phyloP scores from a whole-genome alignment of 2,329 filamentous ascomycete species.

The Ophiostoma ulmi region DNA sequence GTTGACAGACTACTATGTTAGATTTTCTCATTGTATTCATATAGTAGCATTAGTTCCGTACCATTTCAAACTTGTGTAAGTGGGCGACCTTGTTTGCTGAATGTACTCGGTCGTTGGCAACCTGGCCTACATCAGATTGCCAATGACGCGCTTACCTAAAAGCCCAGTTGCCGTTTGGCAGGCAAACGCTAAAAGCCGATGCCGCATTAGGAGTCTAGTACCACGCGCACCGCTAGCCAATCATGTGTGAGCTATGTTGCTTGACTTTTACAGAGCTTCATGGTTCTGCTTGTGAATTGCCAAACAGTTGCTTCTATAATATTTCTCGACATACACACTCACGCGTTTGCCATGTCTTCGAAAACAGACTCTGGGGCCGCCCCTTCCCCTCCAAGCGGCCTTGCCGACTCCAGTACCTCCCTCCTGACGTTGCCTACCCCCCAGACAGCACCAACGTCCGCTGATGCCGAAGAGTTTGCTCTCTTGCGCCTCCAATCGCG shows the following conservation, averaged over 20 bases:
- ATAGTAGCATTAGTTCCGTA: background rate
- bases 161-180: background rate
- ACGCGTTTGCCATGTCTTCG: background rate
- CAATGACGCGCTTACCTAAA: background rate
- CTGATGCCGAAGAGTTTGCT: constrained; percentile 25
- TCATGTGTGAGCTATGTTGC: background rate
- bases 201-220: background rate
- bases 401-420: background rate
- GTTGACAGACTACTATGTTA: background rate
- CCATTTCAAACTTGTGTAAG: background rate
- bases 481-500: constrained; percentile 40
- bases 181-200: background rate
- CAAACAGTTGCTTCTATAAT: background rate
- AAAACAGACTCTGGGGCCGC: background rate
- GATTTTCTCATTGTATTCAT: background rate
- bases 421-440: background rate
- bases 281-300: background rate
- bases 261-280: background rate
- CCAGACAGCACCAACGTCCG: background rate
- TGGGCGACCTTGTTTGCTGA: background rate
- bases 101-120: background rate
- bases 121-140: too few species aligned
- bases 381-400: background rate
- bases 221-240: background rate
- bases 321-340: background rate